phyloP scores from a whole-genome alignment of 129 eudicot species.

The Flaveria brownii region DNA sequence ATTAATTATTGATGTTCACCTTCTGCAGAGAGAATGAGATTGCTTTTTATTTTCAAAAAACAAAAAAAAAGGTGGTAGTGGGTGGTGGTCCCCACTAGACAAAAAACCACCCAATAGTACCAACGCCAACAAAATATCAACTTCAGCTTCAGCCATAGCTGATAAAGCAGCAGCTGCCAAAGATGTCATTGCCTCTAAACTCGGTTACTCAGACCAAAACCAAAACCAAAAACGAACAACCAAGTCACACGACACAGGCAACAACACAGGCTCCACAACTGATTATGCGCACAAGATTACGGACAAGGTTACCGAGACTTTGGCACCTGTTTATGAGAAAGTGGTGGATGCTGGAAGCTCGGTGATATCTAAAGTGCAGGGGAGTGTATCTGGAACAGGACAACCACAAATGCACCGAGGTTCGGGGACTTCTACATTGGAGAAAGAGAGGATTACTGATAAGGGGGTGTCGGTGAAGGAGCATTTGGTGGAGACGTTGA shows the following conservation, averaged over 20 bases:
- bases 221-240: background rate
- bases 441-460: slow-evolving; percentile 25
- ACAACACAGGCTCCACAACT: slow-evolving; percentile 29
- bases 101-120: too few relatives aligned
- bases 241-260: slow-evolving; percentile 1
- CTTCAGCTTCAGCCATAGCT: slow-evolving; percentile 47
- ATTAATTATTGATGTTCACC: too few relatives aligned
- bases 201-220: slow-evolving; percentile 37
- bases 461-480: slow-evolving; percentile 59
- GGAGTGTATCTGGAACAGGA: slow-evolving; percentile 27
- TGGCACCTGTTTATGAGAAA: slow-evolving; percentile 53
- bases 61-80: too few relatives aligned
- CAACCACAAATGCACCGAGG: slow-evolving; percentile 1
- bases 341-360: slow-evolving; percentile 52
- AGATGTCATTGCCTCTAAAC: slow-evolving; percentile 49
- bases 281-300: slow-evolving; percentile 52
- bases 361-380: slow-evolving; percentile 45
- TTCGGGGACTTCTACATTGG: background rate
- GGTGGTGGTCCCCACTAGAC: too few relatives aligned
- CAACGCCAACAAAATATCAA: slow-evolving; percentile 44
- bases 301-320: slow-evolving; percentile 37
- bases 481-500: slow-evolving; percentile 60
- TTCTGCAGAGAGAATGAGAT: too few relatives aligned
- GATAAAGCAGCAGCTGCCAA: slow-evolving; percentile 54
- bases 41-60: too few relatives aligned